A percentile compares a stretch with the other conserved stretches of the same genome.
Conservation (phyloP, 306 rosid species). For the Urtica urens region DNA sequence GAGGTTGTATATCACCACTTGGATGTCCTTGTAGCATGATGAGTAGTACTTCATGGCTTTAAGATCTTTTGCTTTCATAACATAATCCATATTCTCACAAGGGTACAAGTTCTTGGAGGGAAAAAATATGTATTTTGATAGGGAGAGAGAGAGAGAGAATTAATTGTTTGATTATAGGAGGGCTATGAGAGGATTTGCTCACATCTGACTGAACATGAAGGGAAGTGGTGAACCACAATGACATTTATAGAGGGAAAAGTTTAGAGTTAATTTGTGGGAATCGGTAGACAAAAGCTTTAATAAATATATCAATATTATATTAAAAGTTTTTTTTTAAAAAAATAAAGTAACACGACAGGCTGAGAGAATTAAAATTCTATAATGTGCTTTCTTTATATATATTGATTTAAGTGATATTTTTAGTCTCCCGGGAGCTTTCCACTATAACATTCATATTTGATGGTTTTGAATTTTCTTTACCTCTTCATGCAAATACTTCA, state of each 20-base stretch:
- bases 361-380: slow-evolving; percentile 16
- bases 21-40: slow-evolving; percentile 9
- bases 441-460: slow-evolving; percentile 15
- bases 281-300: slow-evolving; percentile 6
- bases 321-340: slow-evolving; percentile 12
- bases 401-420: no score
- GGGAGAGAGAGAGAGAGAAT: not conserved
- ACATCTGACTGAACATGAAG: slow-evolving; percentile 22
- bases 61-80: slow-evolving; percentile 12
- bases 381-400: slow-evolving; percentile 23
- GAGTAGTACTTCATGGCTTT: slow-evolving; percentile 19
- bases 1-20: slow-evolving; percentile 17
- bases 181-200: not conserved
- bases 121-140: no score
- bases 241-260: slow-evolving; percentile 13
- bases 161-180: not conserved
- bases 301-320: slow-evolving; percentile 5
- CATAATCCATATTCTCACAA: slow-evolving; percentile 15
- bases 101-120: slow-evolving; percentile 2
- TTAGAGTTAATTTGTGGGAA: slow-evolving; percentile 2
- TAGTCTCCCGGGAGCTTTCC: slow-evolving; percentile 17
- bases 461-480: slow-evolving; percentile 16
- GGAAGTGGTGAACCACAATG: slow-evolving; percentile 7
- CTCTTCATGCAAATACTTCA: not conserved
- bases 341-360: slow-evolving; percentile 12